These are phyloP conservation scores for Brassica incana DNA, from an alignment of 345 rosid species.

Conservation along the genomic window DNA sequence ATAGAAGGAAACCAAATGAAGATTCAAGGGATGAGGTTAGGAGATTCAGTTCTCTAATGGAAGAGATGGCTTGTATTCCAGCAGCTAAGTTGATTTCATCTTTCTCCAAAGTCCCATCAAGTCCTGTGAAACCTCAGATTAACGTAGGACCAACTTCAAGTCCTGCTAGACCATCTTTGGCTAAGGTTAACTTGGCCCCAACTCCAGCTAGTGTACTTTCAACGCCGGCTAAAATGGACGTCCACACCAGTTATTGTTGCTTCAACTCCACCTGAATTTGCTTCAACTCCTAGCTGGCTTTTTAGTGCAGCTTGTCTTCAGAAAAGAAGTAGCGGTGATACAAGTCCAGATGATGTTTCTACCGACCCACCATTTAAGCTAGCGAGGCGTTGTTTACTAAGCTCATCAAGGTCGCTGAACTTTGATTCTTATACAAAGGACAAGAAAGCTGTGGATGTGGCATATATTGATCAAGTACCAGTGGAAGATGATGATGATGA, in stretches of 20 bases:
- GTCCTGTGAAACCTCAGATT: slow-evolving; percentile 16
- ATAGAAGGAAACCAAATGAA: slow-evolving; percentile 31
- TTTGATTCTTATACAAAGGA: slow-evolving; percentile 56
- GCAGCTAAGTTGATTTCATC: slow-evolving; percentile 5
- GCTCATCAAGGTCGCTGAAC: slow-evolving; percentile 48
- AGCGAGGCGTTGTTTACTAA: slow-evolving; percentile 49
- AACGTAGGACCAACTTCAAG: background rate
- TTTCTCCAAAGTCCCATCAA: slow-evolving; percentile 8
- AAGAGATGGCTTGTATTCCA: slow-evolving; percentile 28
- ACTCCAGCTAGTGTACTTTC: background rate
- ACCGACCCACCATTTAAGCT: slow-evolving; percentile 48
- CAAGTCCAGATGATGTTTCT: slow-evolving; percentile 56
- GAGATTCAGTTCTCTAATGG: slow-evolving; percentile 4
- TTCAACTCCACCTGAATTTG: slow-evolving; percentile 63
- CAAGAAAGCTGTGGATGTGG: slow-evolving; percentile 7
- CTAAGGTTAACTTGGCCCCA: background rate
- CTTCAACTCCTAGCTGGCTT: slow-evolving; percentile 53
- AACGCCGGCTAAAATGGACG: slow-evolving; percentile 36
- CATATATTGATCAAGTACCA: slow-evolving; percentile 24
- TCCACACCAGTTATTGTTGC: slow-evolving; percentile 37
- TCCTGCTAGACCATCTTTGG: background rate
- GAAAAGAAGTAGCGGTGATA: slow-evolving; percentile 49
- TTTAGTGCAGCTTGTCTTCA: slow-evolving; percentile 40
- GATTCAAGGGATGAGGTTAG: slow-evolving; percentile 20
- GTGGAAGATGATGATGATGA: slow-evolving; percentile 47